Percentiles rank a stretch among this genome's conserved stretches.
phyloP scores from a whole-genome alignment of 352 stramenopile species.

The Pythium phragmiticola region DNA sequence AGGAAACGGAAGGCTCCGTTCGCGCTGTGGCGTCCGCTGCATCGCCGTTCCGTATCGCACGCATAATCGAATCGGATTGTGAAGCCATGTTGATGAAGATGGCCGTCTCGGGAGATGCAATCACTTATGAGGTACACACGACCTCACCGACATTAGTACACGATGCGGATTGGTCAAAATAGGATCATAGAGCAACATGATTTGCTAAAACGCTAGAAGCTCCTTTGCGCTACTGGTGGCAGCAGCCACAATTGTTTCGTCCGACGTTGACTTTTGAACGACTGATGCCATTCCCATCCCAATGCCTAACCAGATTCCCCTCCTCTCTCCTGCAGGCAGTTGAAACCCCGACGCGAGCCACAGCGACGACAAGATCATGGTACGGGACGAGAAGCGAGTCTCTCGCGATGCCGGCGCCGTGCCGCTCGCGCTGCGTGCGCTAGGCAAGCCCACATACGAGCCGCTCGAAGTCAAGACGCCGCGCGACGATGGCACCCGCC shows the following conservation, averaged over 20 bases:
- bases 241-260: background rate
- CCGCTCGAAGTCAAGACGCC: conserved; percentile 18
- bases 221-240: background rate
- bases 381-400: background rate
- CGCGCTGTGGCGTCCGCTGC: conserved; percentile 30
- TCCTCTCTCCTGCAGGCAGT: too few species aligned
- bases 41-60: conserved; percentile 9
- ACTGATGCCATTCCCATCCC: background rate
- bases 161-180: background rate
- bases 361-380: background rate
- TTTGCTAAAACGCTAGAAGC: background rate
- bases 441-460: conserved; percentile 16
- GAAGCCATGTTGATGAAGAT: conserved; percentile 6
- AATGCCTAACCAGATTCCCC: too few species aligned
- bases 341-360: too few species aligned
- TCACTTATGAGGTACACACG: background rate
- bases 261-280: background rate
- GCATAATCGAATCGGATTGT: background rate
- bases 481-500: conserved; percentile 9
- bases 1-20: background rate
- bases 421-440: background rate
- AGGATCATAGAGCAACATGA: background rate
- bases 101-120: background rate
- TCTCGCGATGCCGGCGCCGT: background rate
- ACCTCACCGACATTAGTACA: background rate